phyloP scores from a whole-genome alignment of 257 asterid genomes.

The Solanum virginianum region DNA sequence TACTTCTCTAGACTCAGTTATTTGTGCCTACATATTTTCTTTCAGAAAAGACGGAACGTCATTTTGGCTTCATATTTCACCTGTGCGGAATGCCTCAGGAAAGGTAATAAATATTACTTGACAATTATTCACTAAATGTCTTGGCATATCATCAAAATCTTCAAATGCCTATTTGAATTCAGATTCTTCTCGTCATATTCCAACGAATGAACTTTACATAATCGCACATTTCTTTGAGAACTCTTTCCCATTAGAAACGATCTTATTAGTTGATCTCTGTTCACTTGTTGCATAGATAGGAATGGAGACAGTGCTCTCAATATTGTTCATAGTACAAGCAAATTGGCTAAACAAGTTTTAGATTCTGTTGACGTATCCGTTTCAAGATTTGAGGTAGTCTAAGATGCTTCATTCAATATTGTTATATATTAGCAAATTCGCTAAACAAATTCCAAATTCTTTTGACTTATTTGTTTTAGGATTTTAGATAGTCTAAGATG shows the following conservation, averaged over 20 bases:
- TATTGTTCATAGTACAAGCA: not conserved
- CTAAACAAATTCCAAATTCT: not conserved
- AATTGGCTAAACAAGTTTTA: not conserved
- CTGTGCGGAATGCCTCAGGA: slow-evolving; percentile 78
- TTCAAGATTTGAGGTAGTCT: not conserved
- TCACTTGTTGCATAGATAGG: not conserved
- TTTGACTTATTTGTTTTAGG: not conserved
- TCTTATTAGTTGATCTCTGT: not conserved
- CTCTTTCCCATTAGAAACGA: not conserved
- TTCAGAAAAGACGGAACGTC: slow-evolving; percentile 45
- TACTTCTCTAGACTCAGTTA: not conserved
- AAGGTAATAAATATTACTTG: slow-evolving; percentile 32
- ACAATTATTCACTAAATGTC: not conserved
- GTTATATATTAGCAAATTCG: not conserved
- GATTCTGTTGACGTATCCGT: not conserved
- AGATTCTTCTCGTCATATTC: not conserved
- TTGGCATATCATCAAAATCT: not conserved
- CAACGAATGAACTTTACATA: not conserved
- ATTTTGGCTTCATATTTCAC: slow-evolving; percentile 93
- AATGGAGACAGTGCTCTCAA: not conserved
- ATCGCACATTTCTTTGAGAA: not conserved
- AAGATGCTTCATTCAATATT: not conserved
- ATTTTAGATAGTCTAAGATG: not conserved
- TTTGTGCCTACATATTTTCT: not conserved
- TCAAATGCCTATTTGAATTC: not conserved